Conservation (phyloP, 2,329 filamentous ascomycete genomes). For the Fusarium sp. region DNA sequence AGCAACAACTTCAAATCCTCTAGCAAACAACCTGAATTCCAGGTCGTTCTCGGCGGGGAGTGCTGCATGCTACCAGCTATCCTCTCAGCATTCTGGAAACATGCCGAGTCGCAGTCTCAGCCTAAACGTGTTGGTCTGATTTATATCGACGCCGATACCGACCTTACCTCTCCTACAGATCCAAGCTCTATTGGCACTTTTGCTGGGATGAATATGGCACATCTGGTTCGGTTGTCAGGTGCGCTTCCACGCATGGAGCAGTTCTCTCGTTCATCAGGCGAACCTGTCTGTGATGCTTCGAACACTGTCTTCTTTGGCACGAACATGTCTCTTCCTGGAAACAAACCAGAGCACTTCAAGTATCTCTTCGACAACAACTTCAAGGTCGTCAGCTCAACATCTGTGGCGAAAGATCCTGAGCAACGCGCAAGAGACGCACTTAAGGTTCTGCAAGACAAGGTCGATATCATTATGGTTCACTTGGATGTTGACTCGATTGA, state of each 20-base stretch:
- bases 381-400: slow-evolving; percentile 30
- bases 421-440: slow-evolving; percentile 20
- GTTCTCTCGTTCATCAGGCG: slow-evolving; percentile 27
- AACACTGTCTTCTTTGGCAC: slow-evolving; percentile 36
- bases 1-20: background rate
- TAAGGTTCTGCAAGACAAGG: slow-evolving; percentile 13
- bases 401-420: slow-evolving; percentile 18
- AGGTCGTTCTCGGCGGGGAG: slow-evolving; percentile 32
- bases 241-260: slow-evolving; percentile 25
- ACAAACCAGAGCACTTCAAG: slow-evolving; percentile 33
- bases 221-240: slow-evolving; percentile 17
- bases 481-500: slow-evolving; percentile 38
- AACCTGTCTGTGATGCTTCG: slow-evolving; percentile 26
- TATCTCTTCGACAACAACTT: slow-evolving; percentile 37
- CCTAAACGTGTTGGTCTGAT: slow-evolving; percentile 25
- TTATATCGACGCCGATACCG: slow-evolving; percentile 39
- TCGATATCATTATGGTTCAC: slow-evolving; percentile 37
- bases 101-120: background rate
- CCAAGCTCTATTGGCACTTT: slow-evolving; percentile 28
- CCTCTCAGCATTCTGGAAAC: slow-evolving; percentile 22
- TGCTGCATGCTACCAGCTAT: slow-evolving; percentile 33
- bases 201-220: slow-evolving; percentile 37
- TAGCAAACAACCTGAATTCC: slow-evolving; percentile 3
- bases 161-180: slow-evolving; percentile 30
- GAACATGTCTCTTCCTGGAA: slow-evolving; percentile 31